Evolutionary conservation across 1,284 basidiomycete genomes (phyloP).

Genomic region (Naganishia albida): DNA sequence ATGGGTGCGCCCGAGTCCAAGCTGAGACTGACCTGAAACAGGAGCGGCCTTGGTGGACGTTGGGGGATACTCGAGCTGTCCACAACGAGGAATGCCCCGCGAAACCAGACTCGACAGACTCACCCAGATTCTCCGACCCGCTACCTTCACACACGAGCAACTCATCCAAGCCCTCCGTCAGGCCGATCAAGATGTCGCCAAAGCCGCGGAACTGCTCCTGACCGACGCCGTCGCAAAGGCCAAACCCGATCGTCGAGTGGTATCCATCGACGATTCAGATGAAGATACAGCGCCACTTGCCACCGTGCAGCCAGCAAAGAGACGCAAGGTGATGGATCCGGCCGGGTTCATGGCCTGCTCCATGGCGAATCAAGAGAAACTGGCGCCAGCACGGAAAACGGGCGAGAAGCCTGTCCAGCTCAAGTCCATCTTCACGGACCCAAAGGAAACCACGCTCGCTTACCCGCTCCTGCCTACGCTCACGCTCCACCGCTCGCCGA

Average conservation of each 20-base stretch:
- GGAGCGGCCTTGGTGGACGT: too few relatives aligned
- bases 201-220: constrained; percentile 59
- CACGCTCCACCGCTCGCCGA: constrained; percentile 60
- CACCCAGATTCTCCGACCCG: constrained; percentile 47
- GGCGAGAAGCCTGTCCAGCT: not conserved
- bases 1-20: not conserved
- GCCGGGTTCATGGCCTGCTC: constrained; percentile 5
- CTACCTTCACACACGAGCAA: constrained; percentile 40
- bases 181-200: constrained; percentile 63
- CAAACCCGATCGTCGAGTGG: not conserved
- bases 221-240: constrained; percentile 37
- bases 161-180: constrained; percentile 64
- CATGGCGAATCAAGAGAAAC: not conserved
- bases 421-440: not conserved
- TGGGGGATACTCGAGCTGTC: too few relatives aligned
- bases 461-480: not conserved
- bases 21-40: not conserved
- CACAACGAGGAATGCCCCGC: not conserved
- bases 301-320: not conserved
- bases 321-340: not conserved
- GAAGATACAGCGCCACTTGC: not conserved
- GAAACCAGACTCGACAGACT: constrained; percentile 48
- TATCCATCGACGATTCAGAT: constrained; percentile 5
- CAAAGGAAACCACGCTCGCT: not conserved
- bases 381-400: not conserved